These are phyloP conservation scores for Calocera viscosa DNA, from an alignment of 768 basidiomycete species.

Conservation along the genomic window DNA sequence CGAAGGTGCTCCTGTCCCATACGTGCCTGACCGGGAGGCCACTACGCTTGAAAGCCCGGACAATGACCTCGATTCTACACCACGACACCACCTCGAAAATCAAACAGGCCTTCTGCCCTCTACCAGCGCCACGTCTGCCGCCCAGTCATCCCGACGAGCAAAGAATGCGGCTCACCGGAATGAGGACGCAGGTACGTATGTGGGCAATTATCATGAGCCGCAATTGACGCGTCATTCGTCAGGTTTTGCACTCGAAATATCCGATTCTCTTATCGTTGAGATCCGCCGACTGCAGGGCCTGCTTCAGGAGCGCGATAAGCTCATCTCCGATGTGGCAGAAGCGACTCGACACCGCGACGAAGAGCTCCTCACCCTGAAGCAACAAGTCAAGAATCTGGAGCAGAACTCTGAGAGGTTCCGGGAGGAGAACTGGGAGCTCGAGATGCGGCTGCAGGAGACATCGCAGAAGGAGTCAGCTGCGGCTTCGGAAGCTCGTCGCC, in stretches of 20 bases:
- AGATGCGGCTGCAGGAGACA: constrained; percentile 81
- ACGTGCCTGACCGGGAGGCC: background rate
- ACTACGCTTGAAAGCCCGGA: background rate
- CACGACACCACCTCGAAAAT: background rate
- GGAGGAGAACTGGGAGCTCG: constrained; percentile 98
- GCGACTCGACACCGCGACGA: constrained; percentile 31
- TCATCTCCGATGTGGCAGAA: constrained; percentile 78
- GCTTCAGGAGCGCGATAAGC: constrained; percentile 83
- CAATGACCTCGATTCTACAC: background rate
- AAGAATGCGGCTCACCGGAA: constrained; percentile 86
- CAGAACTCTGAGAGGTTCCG: constrained; percentile 83
- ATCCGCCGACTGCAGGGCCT: constrained; percentile 83
- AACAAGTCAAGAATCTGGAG: constrained; percentile 61
- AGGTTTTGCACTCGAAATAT: constrained; percentile 98
- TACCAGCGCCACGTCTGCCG: constrained; percentile 39
- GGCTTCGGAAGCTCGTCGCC: constrained; percentile 50
- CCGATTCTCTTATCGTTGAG: constrained; percentile 80
- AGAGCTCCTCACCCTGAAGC: constrained; percentile 68
- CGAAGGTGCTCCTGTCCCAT: background rate
- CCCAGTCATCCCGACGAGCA: constrained; percentile 68
- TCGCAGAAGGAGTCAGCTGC: constrained; percentile 55
- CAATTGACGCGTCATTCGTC: constrained; percentile 21
- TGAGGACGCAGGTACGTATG: constrained; percentile 68
- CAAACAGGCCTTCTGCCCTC: background rate
- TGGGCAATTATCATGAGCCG: background rate